These are phyloP conservation scores for Hypholoma fasciculare DNA, from an alignment of 768 basidiomycete genomes.

Conservation along the genomic window DNA sequence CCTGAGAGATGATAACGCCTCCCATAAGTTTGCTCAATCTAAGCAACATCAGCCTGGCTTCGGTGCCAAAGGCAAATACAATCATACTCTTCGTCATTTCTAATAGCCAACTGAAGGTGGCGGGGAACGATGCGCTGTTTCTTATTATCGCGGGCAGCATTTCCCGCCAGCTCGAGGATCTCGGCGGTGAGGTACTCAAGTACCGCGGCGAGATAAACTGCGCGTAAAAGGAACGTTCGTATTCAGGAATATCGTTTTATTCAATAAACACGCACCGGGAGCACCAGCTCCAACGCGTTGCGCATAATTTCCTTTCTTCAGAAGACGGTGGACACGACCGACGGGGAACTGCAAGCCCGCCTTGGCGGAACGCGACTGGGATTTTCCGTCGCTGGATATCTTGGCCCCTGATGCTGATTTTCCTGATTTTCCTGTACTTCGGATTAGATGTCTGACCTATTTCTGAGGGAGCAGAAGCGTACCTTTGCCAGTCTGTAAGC, in stretches of 20 bases:
- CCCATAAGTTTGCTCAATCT: conserved; percentile 73
- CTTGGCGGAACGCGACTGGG: conserved; percentile 70
- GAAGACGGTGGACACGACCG: conserved; percentile 88
- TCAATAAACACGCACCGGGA: conserved; percentile 52
- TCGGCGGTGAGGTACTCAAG: conserved; percentile 93
- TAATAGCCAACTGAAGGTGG: conserved; percentile 92
- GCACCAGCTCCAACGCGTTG: conserved; percentile 89
- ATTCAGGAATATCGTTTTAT: neutral
- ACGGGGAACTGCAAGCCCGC: conserved; percentile 88
- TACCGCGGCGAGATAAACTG: conserved; percentile 90
- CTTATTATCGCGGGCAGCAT: conserved; percentile 89
- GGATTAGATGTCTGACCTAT: neutral
- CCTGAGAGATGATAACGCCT: conserved; percentile 91
- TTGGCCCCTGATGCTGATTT: conserved; percentile 76
- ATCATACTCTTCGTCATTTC: conserved; percentile 84
- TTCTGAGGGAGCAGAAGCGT: neutral
- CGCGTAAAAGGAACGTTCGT: neutral
- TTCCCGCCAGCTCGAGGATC: conserved; percentile 91
- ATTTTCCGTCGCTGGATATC: conserved; percentile 50
- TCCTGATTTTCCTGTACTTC: conserved; percentile 45
- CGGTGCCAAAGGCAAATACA: neutral
- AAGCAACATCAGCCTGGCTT: neutral
- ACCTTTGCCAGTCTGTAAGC: neutral
- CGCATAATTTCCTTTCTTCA: conserved; percentile 86
- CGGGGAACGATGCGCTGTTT: conserved; percentile 96